Conservation (phyloP, 345 rosid species). For the Aurinia saxatilis region DNA sequence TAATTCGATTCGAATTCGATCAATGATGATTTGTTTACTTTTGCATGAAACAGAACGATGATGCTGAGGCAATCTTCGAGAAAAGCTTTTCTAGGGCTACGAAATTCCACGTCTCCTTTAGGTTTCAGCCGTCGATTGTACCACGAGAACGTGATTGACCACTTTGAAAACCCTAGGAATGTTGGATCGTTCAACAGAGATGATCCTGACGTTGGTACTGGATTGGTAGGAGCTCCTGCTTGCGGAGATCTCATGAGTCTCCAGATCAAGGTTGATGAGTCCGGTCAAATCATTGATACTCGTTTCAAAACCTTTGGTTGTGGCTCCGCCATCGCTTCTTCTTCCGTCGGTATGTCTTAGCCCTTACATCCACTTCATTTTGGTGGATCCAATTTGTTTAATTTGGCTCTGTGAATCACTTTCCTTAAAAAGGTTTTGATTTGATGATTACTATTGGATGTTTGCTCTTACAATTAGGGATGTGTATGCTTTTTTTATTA, state of each 20-base stretch:
- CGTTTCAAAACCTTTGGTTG: slow-evolving; percentile 87
- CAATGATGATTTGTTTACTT: too few species aligned
- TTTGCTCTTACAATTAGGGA: too few species aligned
- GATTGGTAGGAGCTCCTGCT: slow-evolving; percentile 79
- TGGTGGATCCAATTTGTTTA: too few species aligned
- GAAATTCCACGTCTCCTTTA: too few species aligned
- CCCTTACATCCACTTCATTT: too few species aligned
- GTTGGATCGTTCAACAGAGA: slow-evolving; percentile 57
- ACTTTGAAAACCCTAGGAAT: slow-evolving; percentile 37
- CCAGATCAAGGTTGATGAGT: slow-evolving; percentile 74
- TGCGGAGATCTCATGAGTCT: slow-evolving; percentile 94
- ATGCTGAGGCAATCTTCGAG: slow-evolving; percentile 42
- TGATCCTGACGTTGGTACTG: slow-evolving; percentile 67
- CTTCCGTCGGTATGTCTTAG: slow-evolving; percentile 52
- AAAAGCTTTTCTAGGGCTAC: slow-evolving; percentile 27
- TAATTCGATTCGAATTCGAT: too few species aligned
- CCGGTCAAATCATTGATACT: slow-evolving; percentile 69
- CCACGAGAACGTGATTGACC: slow-evolving; percentile 85
- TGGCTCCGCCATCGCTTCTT: slow-evolving; percentile 85
- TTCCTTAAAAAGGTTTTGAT: too few species aligned
- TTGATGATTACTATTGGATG: too few species aligned
- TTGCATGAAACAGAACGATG: too few species aligned
- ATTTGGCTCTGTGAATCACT: too few species aligned
- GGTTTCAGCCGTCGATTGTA: slow-evolving; percentile 46
- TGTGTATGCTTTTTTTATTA: neutral